Evolutionary conservation across 352 stramenopile genomes (phyloP).

Genomic region (Blastocystis sp.): DNA sequence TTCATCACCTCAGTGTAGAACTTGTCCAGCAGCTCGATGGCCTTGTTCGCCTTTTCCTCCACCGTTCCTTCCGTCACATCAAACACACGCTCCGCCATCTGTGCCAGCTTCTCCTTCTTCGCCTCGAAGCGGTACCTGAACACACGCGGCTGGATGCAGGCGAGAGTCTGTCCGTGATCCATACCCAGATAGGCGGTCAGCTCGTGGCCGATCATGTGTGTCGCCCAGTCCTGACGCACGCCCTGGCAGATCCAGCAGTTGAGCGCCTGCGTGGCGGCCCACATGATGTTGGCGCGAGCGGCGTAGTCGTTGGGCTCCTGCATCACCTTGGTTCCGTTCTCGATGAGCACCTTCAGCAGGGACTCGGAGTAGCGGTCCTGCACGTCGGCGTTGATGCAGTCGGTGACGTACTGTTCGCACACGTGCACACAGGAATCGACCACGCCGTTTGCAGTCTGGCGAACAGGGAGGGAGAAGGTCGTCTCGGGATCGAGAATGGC

Average conservation of each 20-base stretch:
- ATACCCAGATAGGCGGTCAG: constrained; percentile 49
- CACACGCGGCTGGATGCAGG: constrained; percentile 45
- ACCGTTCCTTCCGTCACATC: constrained; percentile 36
- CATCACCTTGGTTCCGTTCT: constrained; percentile 53
- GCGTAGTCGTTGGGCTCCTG: constrained; percentile 49
- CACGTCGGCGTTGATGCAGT: constrained; percentile 48
- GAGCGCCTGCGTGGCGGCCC: constrained; percentile 56
- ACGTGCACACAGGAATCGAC: constrained; percentile 58
- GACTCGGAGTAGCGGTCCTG: constrained; percentile 49
- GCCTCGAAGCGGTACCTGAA: constrained; percentile 49
- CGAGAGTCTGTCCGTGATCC: constrained; percentile 52
- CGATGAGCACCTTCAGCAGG: constrained; percentile 51
- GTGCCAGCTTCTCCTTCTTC: constrained; percentile 54
- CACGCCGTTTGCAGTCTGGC: constrained; percentile 56
- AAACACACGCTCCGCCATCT: constrained; percentile 59
- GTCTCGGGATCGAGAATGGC: constrained; percentile 59
- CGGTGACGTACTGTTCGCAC: constrained; percentile 59
- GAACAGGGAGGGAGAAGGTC: constrained; percentile 26
- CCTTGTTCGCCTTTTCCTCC: constrained; percentile 27
- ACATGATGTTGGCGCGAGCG: constrained; percentile 60
- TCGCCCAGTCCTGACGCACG: constrained; percentile 57
- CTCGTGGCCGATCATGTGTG: constrained; percentile 60
- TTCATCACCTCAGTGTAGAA: constrained; percentile 61
- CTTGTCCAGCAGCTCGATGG: constrained; percentile 44
- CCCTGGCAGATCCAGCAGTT: constrained; percentile 59